Base-by-base conservation (phyloP, 2,329 filamentous ascomycete genomes). In the Ophiocordyceps camponoti-rufipedis region DNA sequence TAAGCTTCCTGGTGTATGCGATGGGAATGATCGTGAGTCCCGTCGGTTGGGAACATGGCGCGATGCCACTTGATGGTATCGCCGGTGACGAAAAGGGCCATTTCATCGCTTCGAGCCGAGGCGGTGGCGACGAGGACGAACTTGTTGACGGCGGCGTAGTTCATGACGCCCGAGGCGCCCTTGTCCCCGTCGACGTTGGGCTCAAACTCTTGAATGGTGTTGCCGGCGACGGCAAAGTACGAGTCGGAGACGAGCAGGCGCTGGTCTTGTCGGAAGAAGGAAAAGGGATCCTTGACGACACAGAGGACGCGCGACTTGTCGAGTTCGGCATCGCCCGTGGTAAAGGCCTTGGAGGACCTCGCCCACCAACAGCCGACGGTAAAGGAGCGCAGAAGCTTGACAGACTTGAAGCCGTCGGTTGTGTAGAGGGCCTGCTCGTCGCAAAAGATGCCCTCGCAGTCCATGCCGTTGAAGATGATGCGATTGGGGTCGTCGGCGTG, bases 1-100 rank as follows among this genome's bases (percentile, higher is more conserved):
- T 95, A 98, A 3, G 85, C 85, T 58, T 89, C 77, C 58, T 94
- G 82, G 49, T 86, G 74, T 55, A 88, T 63, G 43, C 57, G 61
- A 48, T 68, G 66, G 40, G 71, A 85, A 60, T 94, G 87, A 49
- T 85, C 81, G 49, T 68, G 65, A 41, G 67, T 82, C 59, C 94
- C 86, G 49, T 84, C 80, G 41, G 78, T 77, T 8, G 80, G 82
- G 61, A 98, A 96, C 57, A 94, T 77, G 48, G 89, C 89, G 45
- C 87, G 80, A 60, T 96, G 87, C 91, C 91, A 98, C 46, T 73
- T 79, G 44, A 78, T 69, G 12, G 85, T 80, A 59, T 98, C 86
- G 53, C 84, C 78, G 10, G 85, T 87, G 46, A 96, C 80, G 60
- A 85, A 98, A 46, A 98, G 74, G 4, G 86, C 86, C 72, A 95